phyloP scores from a whole-genome alignment of 352 stramenopile species.

The Phytophthora foliorum region DNA sequence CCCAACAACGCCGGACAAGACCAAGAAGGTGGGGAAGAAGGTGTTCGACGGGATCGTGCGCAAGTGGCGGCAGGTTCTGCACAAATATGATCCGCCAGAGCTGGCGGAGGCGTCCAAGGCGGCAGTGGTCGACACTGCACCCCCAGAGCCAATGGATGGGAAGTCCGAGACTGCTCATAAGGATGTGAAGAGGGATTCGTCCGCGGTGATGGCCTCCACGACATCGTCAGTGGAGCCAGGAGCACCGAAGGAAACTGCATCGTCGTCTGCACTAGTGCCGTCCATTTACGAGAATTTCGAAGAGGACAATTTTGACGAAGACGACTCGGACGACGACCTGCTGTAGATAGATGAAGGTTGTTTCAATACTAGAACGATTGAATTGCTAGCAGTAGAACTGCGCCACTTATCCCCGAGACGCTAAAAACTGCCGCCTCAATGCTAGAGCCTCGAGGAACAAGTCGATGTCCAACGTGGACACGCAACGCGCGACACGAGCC shows the following conservation, averaged over 20 bases:
- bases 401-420: constrained; percentile 33
- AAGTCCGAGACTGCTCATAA: not conserved
- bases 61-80: constrained; percentile 82
- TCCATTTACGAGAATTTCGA: constrained; percentile 84
- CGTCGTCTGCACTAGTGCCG: not conserved
- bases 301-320: constrained; percentile 56
- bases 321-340: constrained; percentile 78
- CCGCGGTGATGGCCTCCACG: not conserved
- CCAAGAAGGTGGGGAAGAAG: constrained; percentile 79
- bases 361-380: constrained; percentile 17
- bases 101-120: constrained; percentile 37
- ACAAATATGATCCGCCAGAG: constrained; percentile 85
- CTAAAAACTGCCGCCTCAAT: constrained; percentile 80
- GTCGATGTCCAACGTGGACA: constrained; percentile 85
- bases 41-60: constrained; percentile 84
- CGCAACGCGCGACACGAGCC: constrained; percentile 78
- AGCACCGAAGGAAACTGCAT: not conserved
- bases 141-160: not conserved
- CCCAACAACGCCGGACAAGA: constrained; percentile 87
- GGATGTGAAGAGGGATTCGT: not conserved
- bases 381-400: constrained; percentile 3
- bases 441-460: constrained; percentile 79
- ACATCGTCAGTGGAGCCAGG: constrained; percentile 7
- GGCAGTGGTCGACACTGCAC: not conserved
- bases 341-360: constrained; percentile 43